Evolutionary conservation across 805 yeast genomes (phyloP), one percentile per base, ranked within the genome.

Genomic region (Lachancea lanzarotensis): DNA sequence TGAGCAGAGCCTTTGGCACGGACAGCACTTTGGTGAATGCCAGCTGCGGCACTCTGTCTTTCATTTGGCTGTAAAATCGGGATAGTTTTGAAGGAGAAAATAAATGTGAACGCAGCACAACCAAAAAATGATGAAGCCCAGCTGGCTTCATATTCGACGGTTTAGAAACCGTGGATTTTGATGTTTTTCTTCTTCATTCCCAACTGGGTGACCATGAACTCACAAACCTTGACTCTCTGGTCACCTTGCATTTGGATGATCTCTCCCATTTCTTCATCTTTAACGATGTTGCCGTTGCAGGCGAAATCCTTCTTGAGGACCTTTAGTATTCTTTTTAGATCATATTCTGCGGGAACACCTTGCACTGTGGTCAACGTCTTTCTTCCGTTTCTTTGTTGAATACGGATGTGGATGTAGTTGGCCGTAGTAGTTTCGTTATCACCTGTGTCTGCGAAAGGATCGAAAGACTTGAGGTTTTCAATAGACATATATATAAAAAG

Each of bases 361-460:
- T 93, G 98, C 51, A 91, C 98, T 35, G 98, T 91, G 55, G 98
- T 91, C 67, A 91, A 80, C 52, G 98, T 91, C 74, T 91, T 91
- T 75, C 98, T 90, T 67, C 98, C 98, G 75, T 93, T 91, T 78
- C 98, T 91, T 76, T 91, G 98, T 74, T 91, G 98, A 68, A 95
- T 91, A 78, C 98, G 95, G 69, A 91, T 84, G 72, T 90, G 98
- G 71, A 91, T 87, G 74, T 90, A 88, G 76, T 87, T 89, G 49
- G 95, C 81, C 65, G 95, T 85, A 73, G 91, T 91, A 59, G 95
- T 84, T 70, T 91, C 96, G 74, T 93, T 95, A 80, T 91, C 98
- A 77, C 97, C 98, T 73, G 97, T 90, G 72, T 91, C 98, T 82
- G 98, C 97, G 82, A 91, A 91, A 53, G 98, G 98, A 74, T 91